Conservation (phyloP, 1,284 basidiomycete genomes). For the Phellopilus nigrolimitatus region DNA sequence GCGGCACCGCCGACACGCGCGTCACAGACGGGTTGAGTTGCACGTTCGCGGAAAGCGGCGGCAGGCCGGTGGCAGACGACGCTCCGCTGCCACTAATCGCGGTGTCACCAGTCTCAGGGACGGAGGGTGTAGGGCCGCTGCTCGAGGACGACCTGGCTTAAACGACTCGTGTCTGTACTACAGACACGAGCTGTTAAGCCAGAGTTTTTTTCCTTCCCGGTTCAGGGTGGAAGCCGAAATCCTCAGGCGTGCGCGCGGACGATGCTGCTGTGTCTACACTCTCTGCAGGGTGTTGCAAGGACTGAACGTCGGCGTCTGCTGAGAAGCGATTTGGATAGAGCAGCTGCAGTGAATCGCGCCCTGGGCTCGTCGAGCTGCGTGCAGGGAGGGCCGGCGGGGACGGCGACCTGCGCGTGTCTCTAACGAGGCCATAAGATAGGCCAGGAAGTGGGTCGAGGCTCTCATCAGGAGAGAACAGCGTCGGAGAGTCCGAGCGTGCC, state of each 20-base stretch:
- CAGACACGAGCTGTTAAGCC: too few species aligned
- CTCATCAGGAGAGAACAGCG: neutral
- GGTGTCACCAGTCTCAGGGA: too few species aligned
- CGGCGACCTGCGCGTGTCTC: neutral
- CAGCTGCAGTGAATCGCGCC: conserved; percentile 1
- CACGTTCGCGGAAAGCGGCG: too few species aligned
- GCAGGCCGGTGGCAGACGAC: too few species aligned
- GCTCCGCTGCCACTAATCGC: too few species aligned
- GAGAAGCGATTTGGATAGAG: neutral
- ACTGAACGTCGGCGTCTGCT: neutral
- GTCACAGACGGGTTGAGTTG: too few species aligned
- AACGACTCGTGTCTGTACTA: too few species aligned
- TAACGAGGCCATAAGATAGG: neutral
- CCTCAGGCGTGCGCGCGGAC: neutral
- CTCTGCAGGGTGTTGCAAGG: neutral
- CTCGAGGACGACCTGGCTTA: too few species aligned
- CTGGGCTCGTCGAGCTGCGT: neutral
- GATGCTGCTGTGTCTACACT: neutral
- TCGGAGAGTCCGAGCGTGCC: neutral
- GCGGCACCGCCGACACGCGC: too few species aligned
- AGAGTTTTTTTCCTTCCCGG: too few species aligned
- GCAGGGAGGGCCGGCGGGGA: neutral
- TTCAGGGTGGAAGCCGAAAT: neutral
- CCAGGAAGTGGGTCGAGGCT: neutral
- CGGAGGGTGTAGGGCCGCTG: too few species aligned